Base-by-base conservation (phyloP, 495 filamentous ascomycete genomes). In the Neurospora terricola region DNA sequence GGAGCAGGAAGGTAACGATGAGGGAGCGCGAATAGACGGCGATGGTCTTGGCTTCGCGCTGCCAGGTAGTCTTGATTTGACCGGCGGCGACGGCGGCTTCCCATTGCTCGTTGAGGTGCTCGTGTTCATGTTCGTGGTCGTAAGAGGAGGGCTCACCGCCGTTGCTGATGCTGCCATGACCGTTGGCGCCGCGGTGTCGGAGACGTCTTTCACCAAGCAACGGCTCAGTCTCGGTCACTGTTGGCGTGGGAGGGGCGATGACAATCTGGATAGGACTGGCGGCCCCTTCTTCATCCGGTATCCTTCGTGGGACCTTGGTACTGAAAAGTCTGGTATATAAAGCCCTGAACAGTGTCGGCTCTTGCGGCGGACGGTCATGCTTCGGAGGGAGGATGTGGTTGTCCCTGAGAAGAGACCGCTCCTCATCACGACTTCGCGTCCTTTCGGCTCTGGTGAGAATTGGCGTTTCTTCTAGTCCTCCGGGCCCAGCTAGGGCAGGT, bases 31-130 rank as follows among this genome's bases (percentile, higher is more conserved):
- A 86, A 73, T 90, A 91, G 73, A 80, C 82, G 9, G 80, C 80
- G 38, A 87, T 82, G 0, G 92, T 91, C 79, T 91, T 91, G 7
- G 90, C 87, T 83, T 97, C 94, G 72, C 93, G 88, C 78, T 90
- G 89, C 92, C 93, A 97, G 3, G 93, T 94, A 5, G 94, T 97
- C 70, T 91, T 88, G 74, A 97, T 94, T 74, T 86, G 83, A 2
- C 92, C 93, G 3, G 89, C 87, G 0, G 87, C 84, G 18, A 96
- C 92, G 3, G 93, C 93, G 45, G 91, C 91, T 70, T 94, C 91
- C 93, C 93, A 97, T 81, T 92, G 90, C 66, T 86, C 79, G 74
- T 87, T 82, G 43, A 86, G 72, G 38, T 82, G 78, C 45, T 84
- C 85, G 39, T 76, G 73, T 36, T 69, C 77, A 39, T 76, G 73